Conservation (phyloP, 2,329 filamentous ascomycete genomes). For the Pseudogymnoascus sp. region DNA sequence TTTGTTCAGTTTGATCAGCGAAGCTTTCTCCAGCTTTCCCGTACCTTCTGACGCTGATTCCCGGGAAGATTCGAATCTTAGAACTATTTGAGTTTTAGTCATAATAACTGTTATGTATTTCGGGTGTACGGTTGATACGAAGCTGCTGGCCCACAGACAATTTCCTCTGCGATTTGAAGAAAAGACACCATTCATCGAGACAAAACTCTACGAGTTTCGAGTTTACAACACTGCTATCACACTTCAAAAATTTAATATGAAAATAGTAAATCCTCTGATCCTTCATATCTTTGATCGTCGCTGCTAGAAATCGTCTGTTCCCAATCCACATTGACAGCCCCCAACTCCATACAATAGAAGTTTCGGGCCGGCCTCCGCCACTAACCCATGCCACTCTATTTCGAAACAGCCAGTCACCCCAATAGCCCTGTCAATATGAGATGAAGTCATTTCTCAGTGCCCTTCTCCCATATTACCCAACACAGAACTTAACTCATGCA, state of each 20-base stretch:
- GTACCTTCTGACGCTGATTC: background rate
- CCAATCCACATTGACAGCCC: background rate
- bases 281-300: background rate
- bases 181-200: background rate
- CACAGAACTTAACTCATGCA: background rate
- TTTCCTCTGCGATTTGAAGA: background rate
- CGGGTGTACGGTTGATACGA: background rate
- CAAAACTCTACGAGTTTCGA: background rate
- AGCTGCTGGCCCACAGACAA: background rate
- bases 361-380: slow-evolving; percentile 6
- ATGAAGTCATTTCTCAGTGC: slow-evolving; percentile 2
- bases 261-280: background rate
- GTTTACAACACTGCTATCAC: background rate
- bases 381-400: slow-evolving; percentile 6
- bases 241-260: background rate
- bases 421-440: slow-evolving; percentile 1
- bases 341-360: background rate
- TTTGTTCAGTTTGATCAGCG: slow-evolving; percentile 5
- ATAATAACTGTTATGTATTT: background rate
- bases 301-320: background rate
- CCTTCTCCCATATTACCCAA: background rate
- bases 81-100: background rate
- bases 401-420: background rate
- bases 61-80: background rate
- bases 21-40: background rate